phyloP scores from a whole-genome alignment of 305 asterid genomes.

The Fraxinus sp. region DNA sequence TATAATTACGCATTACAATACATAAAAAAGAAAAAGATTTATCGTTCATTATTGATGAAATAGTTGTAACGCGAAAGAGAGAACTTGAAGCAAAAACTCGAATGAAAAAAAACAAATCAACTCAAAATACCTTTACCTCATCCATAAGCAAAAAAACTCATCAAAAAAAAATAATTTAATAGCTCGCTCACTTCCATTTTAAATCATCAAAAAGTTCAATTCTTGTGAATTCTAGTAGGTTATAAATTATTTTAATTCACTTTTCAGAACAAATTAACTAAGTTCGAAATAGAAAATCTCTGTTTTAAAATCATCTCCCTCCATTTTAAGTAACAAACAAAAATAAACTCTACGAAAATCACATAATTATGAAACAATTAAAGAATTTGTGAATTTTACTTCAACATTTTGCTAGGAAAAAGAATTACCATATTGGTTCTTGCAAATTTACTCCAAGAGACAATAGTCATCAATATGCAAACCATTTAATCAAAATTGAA shows the following conservation, averaged over 20 bases:
- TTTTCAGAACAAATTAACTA: too few species aligned
- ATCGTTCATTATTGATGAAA: too few species aligned
- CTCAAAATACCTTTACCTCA: too few species aligned
- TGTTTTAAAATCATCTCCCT: background rate
- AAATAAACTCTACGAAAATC: background rate
- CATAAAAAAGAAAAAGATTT: too few species aligned
- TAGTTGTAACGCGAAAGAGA: too few species aligned
- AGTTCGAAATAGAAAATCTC: background rate
- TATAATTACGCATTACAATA: background rate
- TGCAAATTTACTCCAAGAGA: background rate
- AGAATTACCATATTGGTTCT: background rate
- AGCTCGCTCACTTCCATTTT: background rate
- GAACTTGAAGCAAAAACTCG: too few species aligned
- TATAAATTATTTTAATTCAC: too few species aligned
- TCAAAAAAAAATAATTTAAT: too few species aligned
- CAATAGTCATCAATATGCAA: background rate
- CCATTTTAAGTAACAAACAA: background rate
- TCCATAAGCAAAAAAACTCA: too few species aligned
- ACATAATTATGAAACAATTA: background rate
- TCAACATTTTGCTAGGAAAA: background rate
- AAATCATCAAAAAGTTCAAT: too few species aligned
- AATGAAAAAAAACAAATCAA: too few species aligned
- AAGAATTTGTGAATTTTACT: background rate
- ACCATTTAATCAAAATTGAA: background rate
- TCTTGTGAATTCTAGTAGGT: background rate